These are phyloP conservation scores for Kondoa malvinella DNA, from an alignment of 768 basidiomycete species.

Conservation along the genomic window DNA sequence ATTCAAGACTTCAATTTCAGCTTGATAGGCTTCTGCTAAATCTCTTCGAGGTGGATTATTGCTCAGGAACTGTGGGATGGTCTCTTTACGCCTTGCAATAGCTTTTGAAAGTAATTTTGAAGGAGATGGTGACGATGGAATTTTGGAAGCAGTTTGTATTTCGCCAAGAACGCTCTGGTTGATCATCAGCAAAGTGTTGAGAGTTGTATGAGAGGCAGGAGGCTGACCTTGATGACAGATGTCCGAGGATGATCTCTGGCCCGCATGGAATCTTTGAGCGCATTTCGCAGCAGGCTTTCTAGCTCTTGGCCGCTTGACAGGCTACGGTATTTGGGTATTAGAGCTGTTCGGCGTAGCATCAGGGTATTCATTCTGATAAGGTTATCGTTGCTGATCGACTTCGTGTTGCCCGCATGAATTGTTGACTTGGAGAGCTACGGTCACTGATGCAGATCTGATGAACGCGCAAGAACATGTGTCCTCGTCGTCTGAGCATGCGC, in stretches of 20 bases:
- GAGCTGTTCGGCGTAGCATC: neutral
- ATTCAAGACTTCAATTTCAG: neutral
- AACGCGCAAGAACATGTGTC: too few species aligned
- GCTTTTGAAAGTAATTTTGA: neutral
- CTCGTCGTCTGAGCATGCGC: too few species aligned
- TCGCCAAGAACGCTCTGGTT: neutral
- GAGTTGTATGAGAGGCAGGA: neutral
- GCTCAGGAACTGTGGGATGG: neutral
- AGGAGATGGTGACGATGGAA: neutral
- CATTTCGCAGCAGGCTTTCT: neutral
- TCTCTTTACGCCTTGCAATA: neutral
- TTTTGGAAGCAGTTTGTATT: neutral
- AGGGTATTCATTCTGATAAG: neutral
- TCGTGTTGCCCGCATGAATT: too few species aligned
- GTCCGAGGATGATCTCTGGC: neutral
- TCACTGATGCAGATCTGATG: too few species aligned
- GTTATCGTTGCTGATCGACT: too few species aligned
- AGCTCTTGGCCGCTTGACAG: neutral
- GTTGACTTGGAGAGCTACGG: too few species aligned
- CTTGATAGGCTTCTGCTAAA: neutral
- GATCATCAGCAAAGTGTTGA: neutral
- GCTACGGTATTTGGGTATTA: neutral
- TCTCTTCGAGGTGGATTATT: neutral
- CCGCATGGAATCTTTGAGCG: neutral
- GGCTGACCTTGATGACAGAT: neutral